phyloP scores from a whole-genome alignment of 78 protist species.

The Tieghemostelium lacteum region DNA sequence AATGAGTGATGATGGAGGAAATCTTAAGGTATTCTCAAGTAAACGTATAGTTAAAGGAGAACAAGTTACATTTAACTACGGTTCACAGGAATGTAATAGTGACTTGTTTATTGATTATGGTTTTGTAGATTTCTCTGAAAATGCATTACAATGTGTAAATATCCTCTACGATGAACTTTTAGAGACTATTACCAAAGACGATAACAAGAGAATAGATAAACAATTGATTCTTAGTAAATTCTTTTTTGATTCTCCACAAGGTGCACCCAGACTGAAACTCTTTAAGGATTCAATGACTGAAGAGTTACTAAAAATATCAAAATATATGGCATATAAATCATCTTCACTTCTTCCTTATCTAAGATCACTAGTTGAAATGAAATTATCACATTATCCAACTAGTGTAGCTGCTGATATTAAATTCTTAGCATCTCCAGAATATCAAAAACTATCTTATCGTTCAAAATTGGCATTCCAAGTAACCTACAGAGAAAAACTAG shows the following conservation, averaged over 20 bases:
- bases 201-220: constrained; percentile 45
- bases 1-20: neutral
- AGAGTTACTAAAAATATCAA: constrained; percentile 52
- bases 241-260: constrained; percentile 12
- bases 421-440: neutral
- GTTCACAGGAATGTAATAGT: constrained; percentile 44
- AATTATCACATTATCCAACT: constrained; percentile 22
- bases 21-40: neutral
- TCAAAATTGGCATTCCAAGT: constrained; percentile 23
- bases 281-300: constrained; percentile 61
- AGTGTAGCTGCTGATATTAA: constrained; percentile 14
- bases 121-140: neutral
- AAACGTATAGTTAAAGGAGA: constrained; percentile 19
- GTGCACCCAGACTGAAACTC: constrained; percentile 23
- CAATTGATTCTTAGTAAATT: neutral
- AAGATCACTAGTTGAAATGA: constrained; percentile 11
- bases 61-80: constrained; percentile 39
- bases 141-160: constrained; percentile 37
- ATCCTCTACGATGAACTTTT: constrained; percentile 46
- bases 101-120: constrained; percentile 48
- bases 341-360: constrained; percentile 12
- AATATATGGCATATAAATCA: constrained; percentile 41
- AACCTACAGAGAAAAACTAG: constrained; percentile 33
- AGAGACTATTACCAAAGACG: constrained; percentile 5
- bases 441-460: neutral